These are phyloP conservation scores for Nemania sp. DNA, from an alignment of 2,329 filamentous ascomycete genomes.

Conservation along the genomic window DNA sequence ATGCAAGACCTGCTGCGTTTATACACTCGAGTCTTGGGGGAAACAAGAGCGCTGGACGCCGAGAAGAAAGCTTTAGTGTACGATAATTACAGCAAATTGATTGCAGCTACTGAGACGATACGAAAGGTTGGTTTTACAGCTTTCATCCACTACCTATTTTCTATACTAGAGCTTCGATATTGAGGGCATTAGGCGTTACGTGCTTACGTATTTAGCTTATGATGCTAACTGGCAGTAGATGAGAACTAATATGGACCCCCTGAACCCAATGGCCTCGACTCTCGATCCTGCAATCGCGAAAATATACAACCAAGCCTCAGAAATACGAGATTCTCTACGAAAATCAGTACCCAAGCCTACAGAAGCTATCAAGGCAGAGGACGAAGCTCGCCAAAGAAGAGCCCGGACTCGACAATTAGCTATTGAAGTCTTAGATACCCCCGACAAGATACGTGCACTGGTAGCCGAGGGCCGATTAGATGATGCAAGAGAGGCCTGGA, in stretches of 20 bases:
- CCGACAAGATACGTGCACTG: constrained; percentile 68
- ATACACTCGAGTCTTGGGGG: constrained; percentile 78
- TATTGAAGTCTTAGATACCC: constrained; percentile 70
- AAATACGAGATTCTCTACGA: constrained; percentile 66
- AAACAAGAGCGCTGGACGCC: constrained; percentile 90
- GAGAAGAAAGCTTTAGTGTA: constrained; percentile 98
- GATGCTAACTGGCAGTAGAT: constrained; percentile 62
- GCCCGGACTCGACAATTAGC: constrained; percentile 67
- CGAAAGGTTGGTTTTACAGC: constrained; percentile 67
- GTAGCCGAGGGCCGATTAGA: constrained; percentile 69
- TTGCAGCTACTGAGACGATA: constrained; percentile 96
- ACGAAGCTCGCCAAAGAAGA: constrained; percentile 52
- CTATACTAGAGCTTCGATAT: not conserved
- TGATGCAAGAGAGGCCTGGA: constrained; percentile 70
- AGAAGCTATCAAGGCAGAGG: constrained; percentile 54
- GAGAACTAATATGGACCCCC: constrained; percentile 82
- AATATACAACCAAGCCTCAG: constrained; percentile 73
- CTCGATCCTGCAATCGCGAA: constrained; percentile 79
- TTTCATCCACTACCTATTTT: not conserved
- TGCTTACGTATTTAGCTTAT: not conserved
- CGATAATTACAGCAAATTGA: constrained; percentile 97
- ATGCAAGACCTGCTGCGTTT: constrained; percentile 76
- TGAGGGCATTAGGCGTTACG: not conserved
- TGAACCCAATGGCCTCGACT: constrained; percentile 79
- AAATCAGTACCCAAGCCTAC: constrained; percentile 61